phyloP scores from a whole-genome alignment of 306 rosid species.

The Benincasa hispida region DNA sequence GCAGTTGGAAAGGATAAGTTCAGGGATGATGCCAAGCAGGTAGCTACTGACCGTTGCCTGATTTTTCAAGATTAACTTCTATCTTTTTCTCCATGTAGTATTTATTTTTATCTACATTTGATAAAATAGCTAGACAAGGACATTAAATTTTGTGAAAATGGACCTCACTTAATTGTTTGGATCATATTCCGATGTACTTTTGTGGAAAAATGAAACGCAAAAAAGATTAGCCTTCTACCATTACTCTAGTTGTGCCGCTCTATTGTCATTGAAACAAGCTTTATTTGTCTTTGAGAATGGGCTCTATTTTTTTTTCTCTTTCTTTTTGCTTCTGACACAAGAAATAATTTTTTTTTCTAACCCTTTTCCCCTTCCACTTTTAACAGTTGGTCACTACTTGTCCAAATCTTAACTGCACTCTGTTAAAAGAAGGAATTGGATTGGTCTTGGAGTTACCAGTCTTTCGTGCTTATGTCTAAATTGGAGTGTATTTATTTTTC shows the following conservation, averaged over 20 bases:
- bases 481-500: no score
- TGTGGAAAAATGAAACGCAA: neutral
- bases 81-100: neutral
- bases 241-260: neutral
- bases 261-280: neutral
- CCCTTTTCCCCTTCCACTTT: neutral
- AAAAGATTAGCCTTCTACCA: neutral
- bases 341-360: neutral
- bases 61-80: neutral
- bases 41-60: slow-evolving; percentile 34
- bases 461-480: neutral
- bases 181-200: neutral
- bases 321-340: neutral
- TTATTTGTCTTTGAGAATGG: neutral
- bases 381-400: neutral
- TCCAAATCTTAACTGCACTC: neutral
- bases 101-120: neutral
- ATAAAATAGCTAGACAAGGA: neutral
- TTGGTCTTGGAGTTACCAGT: neutral
- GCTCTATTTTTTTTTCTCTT: neutral
- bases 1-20: slow-evolving; percentile 97
- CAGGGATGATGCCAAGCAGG: slow-evolving; percentile 93
- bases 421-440: neutral
- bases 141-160: neutral
- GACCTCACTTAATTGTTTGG: neutral